Conservation (phyloP, 164 flowering plant species). For the Akebia trifoliata region DNA sequence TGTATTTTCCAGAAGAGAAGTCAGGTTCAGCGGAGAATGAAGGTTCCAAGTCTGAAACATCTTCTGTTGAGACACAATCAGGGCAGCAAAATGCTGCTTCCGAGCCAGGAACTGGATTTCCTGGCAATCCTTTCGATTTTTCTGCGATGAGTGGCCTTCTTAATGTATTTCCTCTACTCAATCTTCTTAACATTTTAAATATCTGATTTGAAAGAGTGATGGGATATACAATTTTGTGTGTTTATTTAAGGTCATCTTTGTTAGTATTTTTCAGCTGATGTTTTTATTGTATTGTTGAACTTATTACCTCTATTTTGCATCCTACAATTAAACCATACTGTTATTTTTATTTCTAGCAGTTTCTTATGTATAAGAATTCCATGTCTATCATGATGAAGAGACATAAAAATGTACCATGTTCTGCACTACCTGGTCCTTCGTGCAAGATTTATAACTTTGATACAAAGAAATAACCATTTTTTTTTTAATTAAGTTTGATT, state of each 20-base stretch:
- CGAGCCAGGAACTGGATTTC: conserved; percentile 33
- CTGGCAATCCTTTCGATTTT: conserved; percentile 70
- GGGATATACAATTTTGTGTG: not conserved
- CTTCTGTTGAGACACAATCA: conserved; percentile 30
- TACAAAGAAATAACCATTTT: not conserved
- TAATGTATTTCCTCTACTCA: conserved; percentile 39
- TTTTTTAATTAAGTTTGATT: not conserved
- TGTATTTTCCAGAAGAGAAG: conserved; percentile 27
- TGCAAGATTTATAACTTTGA: not conserved
- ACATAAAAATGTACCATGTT: not conserved
- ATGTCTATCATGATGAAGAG: not conserved
- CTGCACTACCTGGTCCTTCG: not conserved
- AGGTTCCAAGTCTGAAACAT: conserved; percentile 28
- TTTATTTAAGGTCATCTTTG: not conserved
- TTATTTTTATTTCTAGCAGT: not conserved
- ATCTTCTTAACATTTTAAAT: not conserved
- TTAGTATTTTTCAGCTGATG: not conserved
- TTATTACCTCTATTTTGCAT: not conserved
- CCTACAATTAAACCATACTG: not conserved
- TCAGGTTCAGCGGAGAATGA: conserved; percentile 26
- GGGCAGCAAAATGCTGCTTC: conserved; percentile 28
- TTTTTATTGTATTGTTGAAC: not conserved
- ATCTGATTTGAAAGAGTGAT: not conserved
- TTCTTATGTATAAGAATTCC: not conserved
- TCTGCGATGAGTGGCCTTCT: conserved; percentile 77